A percentile compares a stretch with the other conserved stretches of the same genome.
phyloP scores from a whole-genome alignment of 306 rosid genomes.

The Inga oerstediana region DNA sequence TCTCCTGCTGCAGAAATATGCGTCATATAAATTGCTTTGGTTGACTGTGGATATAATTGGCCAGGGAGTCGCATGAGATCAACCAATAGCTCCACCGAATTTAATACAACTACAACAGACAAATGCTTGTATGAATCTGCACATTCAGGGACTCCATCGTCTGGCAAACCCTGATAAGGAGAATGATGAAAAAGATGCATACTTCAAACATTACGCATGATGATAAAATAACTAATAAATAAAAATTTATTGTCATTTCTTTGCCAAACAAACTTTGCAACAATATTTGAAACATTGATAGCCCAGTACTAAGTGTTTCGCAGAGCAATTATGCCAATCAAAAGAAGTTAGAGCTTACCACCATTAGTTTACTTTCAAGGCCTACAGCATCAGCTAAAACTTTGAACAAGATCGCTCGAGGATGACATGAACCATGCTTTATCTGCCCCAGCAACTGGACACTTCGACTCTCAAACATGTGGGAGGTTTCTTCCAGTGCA shows the following conservation, averaged over 20 bases:
- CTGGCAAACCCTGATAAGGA: constrained; percentile 83
- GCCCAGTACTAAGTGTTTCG: not conserved
- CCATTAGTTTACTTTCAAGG: constrained; percentile 88
- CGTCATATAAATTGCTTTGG: constrained; percentile 86
- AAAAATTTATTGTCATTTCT: constrained; percentile 3
- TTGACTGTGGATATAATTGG: constrained; percentile 75
- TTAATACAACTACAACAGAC: constrained; percentile 81
- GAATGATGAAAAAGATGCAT: constrained; percentile 32
- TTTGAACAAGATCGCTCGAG: constrained; percentile 93
- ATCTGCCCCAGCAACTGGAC: constrained; percentile 94
- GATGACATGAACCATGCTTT: constrained; percentile 91
- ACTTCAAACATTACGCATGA: constrained; percentile 11
- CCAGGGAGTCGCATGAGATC: constrained; percentile 99
- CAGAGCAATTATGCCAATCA: constrained; percentile 23
- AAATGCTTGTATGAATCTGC: constrained; percentile 85
- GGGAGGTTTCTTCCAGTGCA: constrained; percentile 73
- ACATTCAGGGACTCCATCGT: constrained; percentile 74
- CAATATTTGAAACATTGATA: not conserved
- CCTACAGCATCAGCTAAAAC: constrained; percentile 95
- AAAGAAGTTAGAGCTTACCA: constrained; percentile 68
- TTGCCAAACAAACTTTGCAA: not conserved
- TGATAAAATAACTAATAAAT: not conserved
- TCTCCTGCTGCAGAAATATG: constrained; percentile 97
- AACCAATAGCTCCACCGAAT: constrained; percentile 87
- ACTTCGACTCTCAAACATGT: constrained; percentile 84